A percentile compares a stretch with the other conserved stretches of the same genome.
These are phyloP conservation scores for Actinomortierella ambigua DNA, from an alignment of 371 early-diverging fungal species.

Conservation along the genomic window DNA sequence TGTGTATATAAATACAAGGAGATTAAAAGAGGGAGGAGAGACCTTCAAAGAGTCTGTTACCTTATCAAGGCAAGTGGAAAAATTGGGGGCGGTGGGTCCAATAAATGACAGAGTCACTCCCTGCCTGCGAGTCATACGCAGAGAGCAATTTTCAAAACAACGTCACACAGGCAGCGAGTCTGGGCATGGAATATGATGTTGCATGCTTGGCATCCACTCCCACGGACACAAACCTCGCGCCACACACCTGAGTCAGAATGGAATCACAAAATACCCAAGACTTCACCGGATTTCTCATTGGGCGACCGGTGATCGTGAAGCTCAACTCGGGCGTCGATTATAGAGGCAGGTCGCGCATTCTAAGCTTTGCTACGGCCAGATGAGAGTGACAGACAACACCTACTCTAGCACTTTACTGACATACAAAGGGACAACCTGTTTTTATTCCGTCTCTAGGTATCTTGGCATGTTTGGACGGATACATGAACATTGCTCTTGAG, in stretches of 20 bases:
- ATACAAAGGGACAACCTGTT: no score
- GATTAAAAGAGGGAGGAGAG: not conserved
- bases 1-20: not conserved
- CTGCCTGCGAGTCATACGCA: not conserved
- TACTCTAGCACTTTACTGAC: not conserved
- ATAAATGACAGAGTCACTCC: not conserved
- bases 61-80: not conserved
- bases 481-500: constrained; percentile 98
- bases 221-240: not conserved
- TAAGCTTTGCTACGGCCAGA: no score
- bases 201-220: not conserved
- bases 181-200: not conserved
- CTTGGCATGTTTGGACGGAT: constrained; percentile 97
- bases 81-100: not conserved
- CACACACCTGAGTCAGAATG: constrained; percentile 12
- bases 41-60: not conserved
- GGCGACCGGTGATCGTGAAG: constrained; percentile 86
- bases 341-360: constrained; percentile 61
- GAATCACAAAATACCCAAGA: constrained; percentile 32
- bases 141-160: not conserved
- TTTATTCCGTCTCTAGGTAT: constrained; percentile 59
- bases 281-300: constrained; percentile 60
- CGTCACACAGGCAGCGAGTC: not conserved
- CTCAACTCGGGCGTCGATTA: constrained; percentile 96
- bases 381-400: no score